Conservation (phyloP, 345 rosid genomes). For the Raphanus sativus region DNA sequence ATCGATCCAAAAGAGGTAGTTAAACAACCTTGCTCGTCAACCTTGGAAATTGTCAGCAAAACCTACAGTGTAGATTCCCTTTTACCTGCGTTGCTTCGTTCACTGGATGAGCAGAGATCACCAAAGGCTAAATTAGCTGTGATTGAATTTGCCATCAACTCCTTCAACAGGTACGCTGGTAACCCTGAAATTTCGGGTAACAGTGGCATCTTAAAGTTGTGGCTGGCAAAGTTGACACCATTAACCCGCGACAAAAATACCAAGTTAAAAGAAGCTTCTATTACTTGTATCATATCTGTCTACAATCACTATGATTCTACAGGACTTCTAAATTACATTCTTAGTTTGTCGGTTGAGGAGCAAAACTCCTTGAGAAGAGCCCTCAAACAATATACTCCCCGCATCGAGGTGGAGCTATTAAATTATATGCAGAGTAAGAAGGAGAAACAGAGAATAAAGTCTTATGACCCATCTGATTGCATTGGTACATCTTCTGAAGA, state of each 20-base stretch:
- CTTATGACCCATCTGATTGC: slow-evolving; percentile 83
- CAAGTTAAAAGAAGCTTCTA: slow-evolving; percentile 91
- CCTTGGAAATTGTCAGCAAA: slow-evolving; percentile 90
- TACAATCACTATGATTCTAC: slow-evolving; percentile 81
- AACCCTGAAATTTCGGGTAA: slow-evolving; percentile 80
- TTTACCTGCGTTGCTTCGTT: slow-evolving; percentile 92
- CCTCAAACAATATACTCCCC: slow-evolving; percentile 91
- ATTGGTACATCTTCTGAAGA: slow-evolving; percentile 98
- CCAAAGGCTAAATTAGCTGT: slow-evolving; percentile 99
- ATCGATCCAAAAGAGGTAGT: slow-evolving; percentile 98
- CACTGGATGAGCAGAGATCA: slow-evolving; percentile 96
- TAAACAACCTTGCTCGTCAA: slow-evolving; percentile 85
- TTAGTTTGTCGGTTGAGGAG: slow-evolving; percentile 93
- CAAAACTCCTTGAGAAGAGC: slow-evolving; percentile 92
- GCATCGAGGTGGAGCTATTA: slow-evolving; percentile 95
- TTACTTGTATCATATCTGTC: slow-evolving; percentile 89
- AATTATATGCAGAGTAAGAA: slow-evolving; percentile 94
- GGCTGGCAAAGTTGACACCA: slow-evolving; percentile 94
- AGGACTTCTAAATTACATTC: slow-evolving; percentile 90
- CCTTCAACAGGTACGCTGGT: slow-evolving; percentile 80
- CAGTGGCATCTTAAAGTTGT: slow-evolving; percentile 83
- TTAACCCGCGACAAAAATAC: slow-evolving; percentile 86
- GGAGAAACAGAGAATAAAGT: slow-evolving; percentile 87
- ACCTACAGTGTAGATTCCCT: slow-evolving; percentile 89
- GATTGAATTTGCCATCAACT: slow-evolving; percentile 84